phyloP scores from a whole-genome alignment of 331 rosid genomes.

The Stylosanthes scabra region DNA sequence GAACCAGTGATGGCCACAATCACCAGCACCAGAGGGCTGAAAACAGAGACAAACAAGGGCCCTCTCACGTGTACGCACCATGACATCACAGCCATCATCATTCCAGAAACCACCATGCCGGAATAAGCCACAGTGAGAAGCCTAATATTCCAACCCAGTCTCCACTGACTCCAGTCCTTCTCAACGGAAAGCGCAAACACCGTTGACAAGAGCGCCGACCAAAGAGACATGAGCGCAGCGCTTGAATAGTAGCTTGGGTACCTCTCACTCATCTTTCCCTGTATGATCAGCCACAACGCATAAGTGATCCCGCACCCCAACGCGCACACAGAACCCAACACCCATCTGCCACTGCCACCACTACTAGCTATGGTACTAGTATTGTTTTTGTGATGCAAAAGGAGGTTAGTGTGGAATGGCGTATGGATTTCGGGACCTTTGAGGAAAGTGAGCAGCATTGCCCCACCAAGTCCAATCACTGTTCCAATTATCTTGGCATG shows the following conservation, averaged over 20 bases:
- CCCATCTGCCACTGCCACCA: background rate
- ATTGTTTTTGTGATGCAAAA: constrained; percentile 17
- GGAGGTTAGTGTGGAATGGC: constrained; percentile 29
- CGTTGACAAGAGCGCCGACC: constrained; percentile 19
- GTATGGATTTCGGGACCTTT: constrained; percentile 37
- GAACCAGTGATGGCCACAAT: constrained; percentile 44
- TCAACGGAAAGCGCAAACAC: constrained; percentile 43
- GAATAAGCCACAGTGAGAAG: constrained; percentile 49
- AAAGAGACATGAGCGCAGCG: constrained; percentile 48
- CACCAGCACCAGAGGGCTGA: constrained; percentile 49
- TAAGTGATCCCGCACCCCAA: constrained; percentile 27
- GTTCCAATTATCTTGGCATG: constrained; percentile 49
- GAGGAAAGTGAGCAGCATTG: constrained; percentile 45
- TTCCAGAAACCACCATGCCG: constrained; percentile 55
- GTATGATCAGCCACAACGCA: constrained; percentile 49
- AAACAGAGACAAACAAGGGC: constrained; percentile 55
- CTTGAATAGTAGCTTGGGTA: constrained; percentile 46
- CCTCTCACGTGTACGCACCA: constrained; percentile 54
- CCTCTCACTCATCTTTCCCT: constrained; percentile 51
- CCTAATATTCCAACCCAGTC: constrained; percentile 57
- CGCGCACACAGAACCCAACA: constrained; percentile 33
- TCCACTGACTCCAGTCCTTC: constrained; percentile 52
- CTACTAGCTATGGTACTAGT: too few species aligned
- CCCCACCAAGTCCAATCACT: constrained; percentile 44
- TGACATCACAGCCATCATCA: constrained; percentile 43